Percentiles rank a stretch among this genome's conserved stretches.
Evolutionary conservation across 805 yeast genomes (phyloP).

Genomic region (Yarrowia alimentaria): DNA sequence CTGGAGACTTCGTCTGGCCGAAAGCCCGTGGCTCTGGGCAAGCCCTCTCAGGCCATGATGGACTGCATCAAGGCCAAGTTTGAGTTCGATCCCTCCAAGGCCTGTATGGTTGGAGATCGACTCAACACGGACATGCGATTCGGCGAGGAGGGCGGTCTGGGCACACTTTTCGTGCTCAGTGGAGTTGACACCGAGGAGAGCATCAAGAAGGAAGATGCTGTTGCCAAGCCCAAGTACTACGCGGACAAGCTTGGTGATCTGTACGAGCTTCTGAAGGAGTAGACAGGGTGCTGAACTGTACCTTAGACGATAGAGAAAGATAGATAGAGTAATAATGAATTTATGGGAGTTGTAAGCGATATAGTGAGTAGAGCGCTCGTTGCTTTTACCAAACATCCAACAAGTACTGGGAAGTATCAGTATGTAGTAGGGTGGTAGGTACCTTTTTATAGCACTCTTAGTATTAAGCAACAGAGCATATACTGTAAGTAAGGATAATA

Average conservation of each 20-base stretch:
- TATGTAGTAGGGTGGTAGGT: too few relatives aligned
- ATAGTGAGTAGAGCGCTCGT: too few relatives aligned
- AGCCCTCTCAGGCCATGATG: constrained; percentile 88
- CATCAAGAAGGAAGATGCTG: constrained; percentile 45
- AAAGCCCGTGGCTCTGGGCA: constrained; percentile 86
- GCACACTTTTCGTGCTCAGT: constrained; percentile 81
- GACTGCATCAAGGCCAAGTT: constrained; percentile 74
- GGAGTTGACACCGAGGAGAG: constrained; percentile 82
- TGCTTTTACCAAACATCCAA: too few relatives aligned
- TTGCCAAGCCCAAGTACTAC: constrained; percentile 61
- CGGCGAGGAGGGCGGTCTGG: constrained; percentile 83
- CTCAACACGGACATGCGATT: constrained; percentile 92
- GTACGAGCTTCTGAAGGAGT: constrained; percentile 47
- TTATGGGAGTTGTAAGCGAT: too few relatives aligned
- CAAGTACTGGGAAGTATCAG: too few relatives aligned
- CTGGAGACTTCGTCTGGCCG: constrained; percentile 75
- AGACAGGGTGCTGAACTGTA: background rate
- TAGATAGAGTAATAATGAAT: background rate
- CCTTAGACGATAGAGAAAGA: background rate
- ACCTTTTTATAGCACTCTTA: too few relatives aligned
- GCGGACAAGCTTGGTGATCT: constrained; percentile 76
- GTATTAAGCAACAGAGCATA: too few relatives aligned
- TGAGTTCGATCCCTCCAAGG: constrained; percentile 51
- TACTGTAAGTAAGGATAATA: too few relatives aligned
- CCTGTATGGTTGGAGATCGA: constrained; percentile 94